Percentiles rank a stretch among this genome's conserved stretches.
phyloP scores from a whole-genome alignment of 176 grass and related monocot species.

The Phoenix roebelenii region DNA sequence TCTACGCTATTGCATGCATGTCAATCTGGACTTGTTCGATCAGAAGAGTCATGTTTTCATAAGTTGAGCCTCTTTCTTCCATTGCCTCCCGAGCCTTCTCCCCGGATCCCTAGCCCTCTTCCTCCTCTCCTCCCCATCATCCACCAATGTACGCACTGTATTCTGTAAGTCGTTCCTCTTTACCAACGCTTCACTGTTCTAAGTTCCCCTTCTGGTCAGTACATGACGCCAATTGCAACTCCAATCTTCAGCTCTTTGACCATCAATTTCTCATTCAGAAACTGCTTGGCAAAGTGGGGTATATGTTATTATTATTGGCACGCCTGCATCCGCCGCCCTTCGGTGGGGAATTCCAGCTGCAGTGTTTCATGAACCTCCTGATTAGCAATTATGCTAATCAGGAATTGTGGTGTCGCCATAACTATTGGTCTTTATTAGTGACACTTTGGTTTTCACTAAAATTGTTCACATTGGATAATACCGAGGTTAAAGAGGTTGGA shows the following conservation, averaged over 20 bases:
- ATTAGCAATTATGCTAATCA: no score
- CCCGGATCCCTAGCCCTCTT: conserved; percentile 10
- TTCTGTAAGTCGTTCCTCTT: conserved; percentile 14
- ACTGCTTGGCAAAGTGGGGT: conserved; percentile 1
- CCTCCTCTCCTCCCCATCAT: conserved; percentile 15
- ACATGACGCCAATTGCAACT: conserved; percentile 16
- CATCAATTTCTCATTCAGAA: conserved; percentile 17
- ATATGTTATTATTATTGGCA: neutral
- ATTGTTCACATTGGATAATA: no score
- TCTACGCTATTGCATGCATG: no score
- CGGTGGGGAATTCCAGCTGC: neutral
- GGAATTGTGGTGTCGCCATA: no score
- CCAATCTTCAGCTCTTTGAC: neutral
- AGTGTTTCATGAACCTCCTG: neutral
- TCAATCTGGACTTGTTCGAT: conserved; percentile 1
- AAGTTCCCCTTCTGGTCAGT: neutral
- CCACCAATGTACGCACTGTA: conserved; percentile 14
- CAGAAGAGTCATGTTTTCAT: conserved; percentile 16
- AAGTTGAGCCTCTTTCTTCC: conserved; percentile 33
- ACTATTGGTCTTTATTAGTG: no score
- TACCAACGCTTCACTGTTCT: conserved; percentile 4
- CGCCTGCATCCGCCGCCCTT: neutral
- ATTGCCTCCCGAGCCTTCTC: conserved; percentile 22
- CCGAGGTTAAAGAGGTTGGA: no score
- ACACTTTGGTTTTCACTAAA: no score